Conservation (phyloP, 2,329 filamentous ascomycete genomes). For the Fusarium sp. region DNA sequence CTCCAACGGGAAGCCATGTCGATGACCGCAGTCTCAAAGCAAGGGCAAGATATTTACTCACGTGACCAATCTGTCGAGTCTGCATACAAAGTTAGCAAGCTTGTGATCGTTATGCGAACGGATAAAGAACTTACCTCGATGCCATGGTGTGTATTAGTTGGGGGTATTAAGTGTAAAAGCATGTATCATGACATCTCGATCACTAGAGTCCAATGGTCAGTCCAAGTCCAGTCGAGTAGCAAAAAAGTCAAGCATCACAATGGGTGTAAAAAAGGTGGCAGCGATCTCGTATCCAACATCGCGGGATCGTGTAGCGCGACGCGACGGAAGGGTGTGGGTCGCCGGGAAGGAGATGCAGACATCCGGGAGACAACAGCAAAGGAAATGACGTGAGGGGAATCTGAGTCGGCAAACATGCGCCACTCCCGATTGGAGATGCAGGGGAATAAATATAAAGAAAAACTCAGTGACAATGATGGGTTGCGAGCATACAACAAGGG, state of each 20-base stretch:
- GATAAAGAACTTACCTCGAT: constrained; percentile 59
- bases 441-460: constrained; percentile 6
- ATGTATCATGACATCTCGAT: constrained; percentile 45
- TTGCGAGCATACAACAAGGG: constrained; percentile 8
- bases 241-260: constrained; percentile 11
- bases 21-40: neutral
- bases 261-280: constrained; percentile 13
- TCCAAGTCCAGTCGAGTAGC: neutral
- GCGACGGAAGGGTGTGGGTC: constrained; percentile 41
- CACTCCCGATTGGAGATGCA: constrained; percentile 15
- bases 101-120: neutral
- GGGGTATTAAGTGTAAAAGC: constrained; percentile 25
- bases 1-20: neutral
- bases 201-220: constrained; percentile 28
- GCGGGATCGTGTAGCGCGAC: constrained; percentile 45
- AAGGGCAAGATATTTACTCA: constrained; percentile 61
- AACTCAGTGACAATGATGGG: neutral
- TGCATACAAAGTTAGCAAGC: constrained; percentile 48
- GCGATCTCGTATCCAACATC: constrained; percentile 31
- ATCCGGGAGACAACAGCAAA: constrained; percentile 29
- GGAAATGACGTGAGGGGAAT: neutral
- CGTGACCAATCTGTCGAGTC: constrained; percentile 88
- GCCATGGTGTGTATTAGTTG: constrained; percentile 61
- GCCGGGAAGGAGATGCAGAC: constrained; percentile 40
- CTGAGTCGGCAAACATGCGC: constrained; percentile 16